phyloP scores from a whole-genome alignment of 2,329 filamentous ascomycete species.

The Fusarium guadeloupense region DNA sequence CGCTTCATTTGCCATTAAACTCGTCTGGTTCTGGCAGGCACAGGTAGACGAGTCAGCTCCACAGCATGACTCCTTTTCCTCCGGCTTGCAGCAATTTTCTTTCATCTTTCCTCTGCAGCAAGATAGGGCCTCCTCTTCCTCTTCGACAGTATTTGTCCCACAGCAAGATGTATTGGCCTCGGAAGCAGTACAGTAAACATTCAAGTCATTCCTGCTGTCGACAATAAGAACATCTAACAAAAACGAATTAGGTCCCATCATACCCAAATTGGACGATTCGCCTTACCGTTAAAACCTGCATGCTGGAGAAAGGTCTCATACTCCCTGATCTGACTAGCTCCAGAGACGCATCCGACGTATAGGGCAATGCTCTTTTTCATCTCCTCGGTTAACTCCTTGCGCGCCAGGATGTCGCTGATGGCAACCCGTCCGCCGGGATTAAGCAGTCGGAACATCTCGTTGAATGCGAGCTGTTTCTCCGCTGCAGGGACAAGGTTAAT shows the following conservation, averaged over 20 bases:
- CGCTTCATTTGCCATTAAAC: neutral
- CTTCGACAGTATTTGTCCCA: neutral
- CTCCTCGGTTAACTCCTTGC: slow-evolving; percentile 57
- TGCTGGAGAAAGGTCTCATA: slow-evolving; percentile 62
- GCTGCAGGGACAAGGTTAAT: slow-evolving; percentile 65
- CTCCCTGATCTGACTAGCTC: slow-evolving; percentile 60
- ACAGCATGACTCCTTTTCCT: neutral
- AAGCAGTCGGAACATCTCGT: slow-evolving; percentile 66
- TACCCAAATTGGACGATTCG: fast-evolving
- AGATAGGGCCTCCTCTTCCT: neutral
- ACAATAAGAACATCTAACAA: neutral
- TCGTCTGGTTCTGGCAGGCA: neutral
- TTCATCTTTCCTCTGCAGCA: neutral
- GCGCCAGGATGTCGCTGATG: slow-evolving; percentile 66
- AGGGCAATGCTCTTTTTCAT: slow-evolving; percentile 60
- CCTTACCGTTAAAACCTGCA: slow-evolving; percentile 60
- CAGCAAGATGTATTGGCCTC: neutral
- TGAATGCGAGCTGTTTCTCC: slow-evolving; percentile 64
- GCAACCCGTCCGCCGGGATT: slow-evolving; percentile 66
- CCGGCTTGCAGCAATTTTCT: neutral
- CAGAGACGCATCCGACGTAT: slow-evolving; percentile 69
- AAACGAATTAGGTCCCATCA: fast-evolving
- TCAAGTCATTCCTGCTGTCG: neutral
- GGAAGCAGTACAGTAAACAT: neutral
- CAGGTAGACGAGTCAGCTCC: neutral